Conservation (phyloP, 2,329 filamentous ascomycete genomes). For the Apiospora arundinis region DNA sequence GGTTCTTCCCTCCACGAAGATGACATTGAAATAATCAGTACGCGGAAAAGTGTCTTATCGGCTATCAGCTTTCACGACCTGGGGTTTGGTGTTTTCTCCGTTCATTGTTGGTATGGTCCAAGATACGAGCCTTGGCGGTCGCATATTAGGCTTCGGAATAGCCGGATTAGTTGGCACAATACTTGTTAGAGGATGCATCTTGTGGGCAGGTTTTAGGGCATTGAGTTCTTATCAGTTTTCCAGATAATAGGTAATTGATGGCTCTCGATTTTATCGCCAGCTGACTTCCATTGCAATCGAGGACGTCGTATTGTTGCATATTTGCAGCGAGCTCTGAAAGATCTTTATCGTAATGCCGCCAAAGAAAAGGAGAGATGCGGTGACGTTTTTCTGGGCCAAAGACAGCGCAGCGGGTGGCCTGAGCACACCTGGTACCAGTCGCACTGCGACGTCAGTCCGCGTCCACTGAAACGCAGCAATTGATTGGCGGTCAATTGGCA, state of each 20-base stretch:
- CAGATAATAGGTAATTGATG: no score
- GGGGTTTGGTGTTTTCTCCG: background rate
- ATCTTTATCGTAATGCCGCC: no score
- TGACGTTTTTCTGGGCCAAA: background rate
- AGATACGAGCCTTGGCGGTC: background rate
- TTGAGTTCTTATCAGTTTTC: background rate
- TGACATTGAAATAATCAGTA: no score
- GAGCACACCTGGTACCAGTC: background rate
- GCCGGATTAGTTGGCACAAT: background rate
- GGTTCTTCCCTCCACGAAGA: no score
- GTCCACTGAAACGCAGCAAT: background rate
- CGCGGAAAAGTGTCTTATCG: no score
- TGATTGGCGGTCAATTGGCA: background rate
- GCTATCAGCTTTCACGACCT: no score
- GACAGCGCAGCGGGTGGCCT: conserved; percentile 13
- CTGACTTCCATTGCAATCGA: no score
- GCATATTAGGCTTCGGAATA: background rate
- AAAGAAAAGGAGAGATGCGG: conserved; percentile 2
- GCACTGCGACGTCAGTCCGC: background rate
- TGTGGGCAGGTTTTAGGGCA: background rate
- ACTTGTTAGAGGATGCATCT: background rate
- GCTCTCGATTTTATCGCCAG: no score
- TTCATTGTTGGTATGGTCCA: background rate
- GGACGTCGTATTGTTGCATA: no score
- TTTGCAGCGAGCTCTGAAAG: background rate